These are phyloP conservation scores for Jackrogersella multiformis DNA, from an alignment of 495 filamentous ascomycete genomes.

Conservation along the genomic window DNA sequence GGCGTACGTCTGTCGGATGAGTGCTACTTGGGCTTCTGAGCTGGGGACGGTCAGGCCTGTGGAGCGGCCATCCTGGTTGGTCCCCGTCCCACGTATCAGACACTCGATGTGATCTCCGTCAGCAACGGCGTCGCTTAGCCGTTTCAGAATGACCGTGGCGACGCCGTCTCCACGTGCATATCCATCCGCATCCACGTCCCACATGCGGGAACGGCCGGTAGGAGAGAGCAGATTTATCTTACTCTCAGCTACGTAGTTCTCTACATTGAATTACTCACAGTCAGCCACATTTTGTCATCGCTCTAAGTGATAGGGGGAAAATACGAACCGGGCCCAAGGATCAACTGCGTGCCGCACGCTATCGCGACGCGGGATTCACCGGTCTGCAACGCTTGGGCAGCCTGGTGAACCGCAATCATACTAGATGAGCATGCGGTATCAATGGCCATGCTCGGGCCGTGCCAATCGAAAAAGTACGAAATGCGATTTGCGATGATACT, in stretches of 20 bases:
- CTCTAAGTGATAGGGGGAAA: no score
- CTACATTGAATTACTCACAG: no score
- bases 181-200: slow-evolving; percentile 64
- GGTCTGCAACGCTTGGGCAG: slow-evolving; percentile 2
- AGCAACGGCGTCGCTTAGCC: slow-evolving; percentile 53
- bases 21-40: slow-evolving; percentile 57
- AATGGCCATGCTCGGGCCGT: slow-evolving; percentile 36
- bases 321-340: slow-evolving; percentile 52
- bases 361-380: slow-evolving; percentile 46
- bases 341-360: slow-evolving; percentile 58
- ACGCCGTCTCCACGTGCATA: slow-evolving; percentile 69
- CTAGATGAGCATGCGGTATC: slow-evolving; percentile 51
- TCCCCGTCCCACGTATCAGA: slow-evolving; percentile 55
- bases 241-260: neutral
- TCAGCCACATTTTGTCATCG: no score
- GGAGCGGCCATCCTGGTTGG: neutral
- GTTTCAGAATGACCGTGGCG: slow-evolving; percentile 62
- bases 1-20: slow-evolving; percentile 60
- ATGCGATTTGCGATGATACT: neutral
- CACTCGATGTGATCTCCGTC: slow-evolving; percentile 62
- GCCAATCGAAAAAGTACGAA: slow-evolving; percentile 1
- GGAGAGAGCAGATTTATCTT: slow-evolving; percentile 46
- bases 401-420: slow-evolving; percentile 21
- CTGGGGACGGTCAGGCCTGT: slow-evolving; percentile 61
- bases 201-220: slow-evolving; percentile 56